Evolutionary conservation across 176 grass and related monocot species (phyloP).

Genomic region (Ananas comosus): DNA sequence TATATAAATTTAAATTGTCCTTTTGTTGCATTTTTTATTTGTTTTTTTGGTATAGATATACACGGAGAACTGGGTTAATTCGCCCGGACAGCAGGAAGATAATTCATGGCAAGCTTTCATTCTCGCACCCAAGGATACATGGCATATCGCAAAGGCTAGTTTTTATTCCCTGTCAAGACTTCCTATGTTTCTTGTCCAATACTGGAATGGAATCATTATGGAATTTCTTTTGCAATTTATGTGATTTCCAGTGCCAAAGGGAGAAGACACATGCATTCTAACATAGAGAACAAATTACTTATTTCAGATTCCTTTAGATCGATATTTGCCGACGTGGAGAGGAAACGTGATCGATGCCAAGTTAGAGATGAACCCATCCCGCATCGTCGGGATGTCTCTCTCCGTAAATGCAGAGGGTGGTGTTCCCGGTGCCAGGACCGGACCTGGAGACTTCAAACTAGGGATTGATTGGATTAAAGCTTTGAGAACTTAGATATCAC

Average conservation of each 20-base stretch:
- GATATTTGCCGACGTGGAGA: conserved; percentile 77
- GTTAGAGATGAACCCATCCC: conserved; percentile 87
- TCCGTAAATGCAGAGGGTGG: conserved; percentile 77
- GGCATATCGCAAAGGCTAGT: conserved; percentile 67
- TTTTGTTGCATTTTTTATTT: not conserved
- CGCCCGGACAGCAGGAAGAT: conserved; percentile 84
- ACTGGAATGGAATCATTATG: not conserved
- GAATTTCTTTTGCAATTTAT: not conserved
- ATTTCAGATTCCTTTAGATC: conserved; percentile 67
- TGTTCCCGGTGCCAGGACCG: conserved; percentile 66
- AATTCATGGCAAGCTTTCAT: conserved; percentile 97
- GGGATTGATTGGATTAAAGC: conserved; percentile 97
- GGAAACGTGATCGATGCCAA: conserved; percentile 65
- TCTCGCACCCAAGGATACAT: conserved; percentile 43
- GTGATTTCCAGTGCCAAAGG: not conserved
- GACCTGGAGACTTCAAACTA: conserved; percentile 64
- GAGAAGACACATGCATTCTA: not conserved
- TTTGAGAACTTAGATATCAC: conserved; percentile 29
- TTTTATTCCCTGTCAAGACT: not conserved
- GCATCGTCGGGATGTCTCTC: conserved; percentile 74
- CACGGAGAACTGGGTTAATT: conserved; percentile 95
- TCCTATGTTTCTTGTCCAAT: not conserved
- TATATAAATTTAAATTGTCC: not conserved
- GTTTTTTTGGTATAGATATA: conserved; percentile 57
- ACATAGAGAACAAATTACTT: not conserved